Evolutionary conservation across 176 grass and related monocot species (phyloP).

Genomic region (Carex cristatella): DNA sequence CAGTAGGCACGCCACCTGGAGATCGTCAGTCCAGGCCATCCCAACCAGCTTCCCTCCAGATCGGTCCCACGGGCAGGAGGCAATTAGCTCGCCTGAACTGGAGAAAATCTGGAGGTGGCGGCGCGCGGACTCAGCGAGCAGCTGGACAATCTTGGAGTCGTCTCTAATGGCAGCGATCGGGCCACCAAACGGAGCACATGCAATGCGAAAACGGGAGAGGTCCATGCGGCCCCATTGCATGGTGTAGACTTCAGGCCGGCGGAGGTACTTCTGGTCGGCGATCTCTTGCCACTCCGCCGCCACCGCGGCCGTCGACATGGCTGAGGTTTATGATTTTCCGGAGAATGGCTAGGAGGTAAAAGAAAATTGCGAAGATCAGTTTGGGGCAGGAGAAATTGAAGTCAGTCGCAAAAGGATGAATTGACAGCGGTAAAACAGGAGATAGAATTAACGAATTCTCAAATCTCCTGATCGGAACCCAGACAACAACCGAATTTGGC

Average conservation of each 20-base stretch:
- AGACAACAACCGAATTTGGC: too few relatives aligned
- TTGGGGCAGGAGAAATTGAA: not conserved
- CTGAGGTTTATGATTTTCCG: not conserved
- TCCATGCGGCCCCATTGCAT: conserved; percentile 69
- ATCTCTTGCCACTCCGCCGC: conserved; percentile 97
- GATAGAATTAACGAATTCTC: too few relatives aligned
- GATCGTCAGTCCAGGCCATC: conserved; percentile 79
- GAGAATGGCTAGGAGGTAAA: not conserved
- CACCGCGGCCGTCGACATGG: conserved; percentile 76
- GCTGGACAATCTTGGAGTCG: conserved; percentile 97
- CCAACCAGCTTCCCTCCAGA: conserved; percentile 63
- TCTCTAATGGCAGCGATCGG: conserved; percentile 92
- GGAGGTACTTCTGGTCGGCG: conserved; percentile 79
- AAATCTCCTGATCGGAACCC: too few relatives aligned
- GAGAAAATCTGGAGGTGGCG: conserved; percentile 86
- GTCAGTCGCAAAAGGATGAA: too few relatives aligned
- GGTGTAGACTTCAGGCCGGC: conserved; percentile 53
- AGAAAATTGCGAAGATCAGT: not conserved
- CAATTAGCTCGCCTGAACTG: conserved; percentile 50
- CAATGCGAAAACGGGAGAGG: conserved; percentile 71
- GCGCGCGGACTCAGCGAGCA: conserved; percentile 81
- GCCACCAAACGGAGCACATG: conserved; percentile 68
- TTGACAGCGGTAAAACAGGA: too few relatives aligned
- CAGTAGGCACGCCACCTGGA: conserved; percentile 63
- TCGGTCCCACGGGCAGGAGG: conserved; percentile 71